Evolutionary conservation across 768 basidiomycete species (phyloP).

Genomic region (Agrocybe pediades): DNA sequence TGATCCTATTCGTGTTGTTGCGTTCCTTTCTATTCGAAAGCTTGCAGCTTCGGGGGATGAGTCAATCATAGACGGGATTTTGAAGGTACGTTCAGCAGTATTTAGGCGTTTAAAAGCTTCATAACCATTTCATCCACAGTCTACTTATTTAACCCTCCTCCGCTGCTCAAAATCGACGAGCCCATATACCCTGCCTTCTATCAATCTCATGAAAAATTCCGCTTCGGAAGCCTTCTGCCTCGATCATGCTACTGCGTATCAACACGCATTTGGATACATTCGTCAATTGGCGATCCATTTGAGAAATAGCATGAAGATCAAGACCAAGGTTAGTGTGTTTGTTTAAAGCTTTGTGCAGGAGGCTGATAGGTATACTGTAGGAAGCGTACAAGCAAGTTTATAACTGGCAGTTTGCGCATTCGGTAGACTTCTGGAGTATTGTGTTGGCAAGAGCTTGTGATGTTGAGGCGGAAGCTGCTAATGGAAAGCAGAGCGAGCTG

Average conservation of each 20-base stretch:
- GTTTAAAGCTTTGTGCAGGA: not conserved
- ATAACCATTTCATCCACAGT: conserved; percentile 44
- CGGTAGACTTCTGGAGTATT: conserved; percentile 93
- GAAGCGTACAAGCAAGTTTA: conserved; percentile 94
- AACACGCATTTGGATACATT: conserved; percentile 95
- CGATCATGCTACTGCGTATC: conserved; percentile 75
- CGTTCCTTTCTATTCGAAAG: conserved; percentile 82
- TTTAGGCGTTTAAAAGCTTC: not conserved
- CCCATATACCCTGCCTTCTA: conserved; percentile 82
- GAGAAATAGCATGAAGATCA: conserved; percentile 87
- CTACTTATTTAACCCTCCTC: conserved; percentile 85
- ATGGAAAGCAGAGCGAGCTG: conserved; percentile 71
- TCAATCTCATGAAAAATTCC: conserved; percentile 98
- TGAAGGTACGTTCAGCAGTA: conserved; percentile 70
- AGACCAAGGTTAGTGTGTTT: conserved; percentile 63
- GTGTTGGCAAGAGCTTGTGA: conserved; percentile 85
- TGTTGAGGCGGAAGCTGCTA: conserved; percentile 49
- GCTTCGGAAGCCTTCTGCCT: conserved; percentile 90
- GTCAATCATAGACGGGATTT: conserved; percentile 78
- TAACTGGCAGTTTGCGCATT: conserved; percentile 98
- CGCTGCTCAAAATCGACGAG: conserved; percentile 86
- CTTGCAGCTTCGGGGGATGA: conserved; percentile 79
- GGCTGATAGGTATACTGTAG: conserved; percentile 35
- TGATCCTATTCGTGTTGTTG: conserved; percentile 81
- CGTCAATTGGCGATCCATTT: conserved; percentile 93